Base-by-base conservation (phyloP, 495 filamentous ascomycete genomes). In the Talaromyces nanjingensis region DNA sequence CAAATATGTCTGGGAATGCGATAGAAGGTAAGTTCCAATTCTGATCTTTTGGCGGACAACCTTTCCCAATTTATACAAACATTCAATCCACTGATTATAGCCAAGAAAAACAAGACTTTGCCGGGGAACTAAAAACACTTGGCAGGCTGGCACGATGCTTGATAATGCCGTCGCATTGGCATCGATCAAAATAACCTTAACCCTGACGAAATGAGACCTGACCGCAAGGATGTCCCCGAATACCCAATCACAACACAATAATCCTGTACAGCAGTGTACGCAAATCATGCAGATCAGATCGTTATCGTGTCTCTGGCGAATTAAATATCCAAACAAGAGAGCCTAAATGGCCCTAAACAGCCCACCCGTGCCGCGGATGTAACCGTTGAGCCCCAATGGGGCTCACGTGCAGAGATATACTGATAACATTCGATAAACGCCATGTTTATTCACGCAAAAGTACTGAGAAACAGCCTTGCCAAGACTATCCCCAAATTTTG, bases 381-480 rank as follows among this genome's bases (percentile, higher is more conserved):
- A 56, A 56, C 53, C 53, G 22, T 56, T 56, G 53, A 56, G 53
- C 53, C 53, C 53, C 22, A 27, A 16, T 56, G 1, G 20, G 16
- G 12, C 53, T 56, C 53, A 56, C 53, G 53, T 56, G 53, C 24
- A 56, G 22, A 22, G 27, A 7, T 27, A 7, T 56, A 16, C 22
- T 56, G 53, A 56, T 56, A 56, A 27, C 22, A 56, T 56, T 56
- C 53, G 53, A 56, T 56, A 29, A 56, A 56, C 16, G n/a, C 24
- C 24, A n/a, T 14, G 52, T 27, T 56, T 56, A 9, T 14, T 56
- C 53, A 56, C 29, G 53, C 24, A 56, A 11, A 22, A 24, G 3
- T 8, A 25, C 18, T 18, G 18, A 16, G 37, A 5, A 42, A 4
- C 5, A 16, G 37, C 37, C 37, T n/a, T 42, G 45, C 18, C 18